Evolutionary conservation across 257 asterid genomes (phyloP), one percentile per base, ranked within the genome.

Genomic region (Marsdenia floribunda): DNA sequence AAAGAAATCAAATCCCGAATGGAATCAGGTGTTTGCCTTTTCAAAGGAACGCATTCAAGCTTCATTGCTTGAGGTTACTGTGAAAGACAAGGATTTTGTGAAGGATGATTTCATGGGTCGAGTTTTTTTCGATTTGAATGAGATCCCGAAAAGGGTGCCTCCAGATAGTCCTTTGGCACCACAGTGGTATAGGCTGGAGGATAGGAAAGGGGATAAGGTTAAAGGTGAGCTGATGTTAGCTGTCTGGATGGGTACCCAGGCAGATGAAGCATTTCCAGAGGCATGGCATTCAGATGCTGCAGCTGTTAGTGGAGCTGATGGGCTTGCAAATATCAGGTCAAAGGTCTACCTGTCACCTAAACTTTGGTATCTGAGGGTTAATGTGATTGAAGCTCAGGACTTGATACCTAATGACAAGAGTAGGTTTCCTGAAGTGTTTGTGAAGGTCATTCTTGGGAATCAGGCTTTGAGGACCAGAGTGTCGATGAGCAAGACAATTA

Each of bases 241-340:
- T 26, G 87, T 85, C 40, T 85, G 89, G 89, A 82, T 82, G 85
- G 89, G 89, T 73, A 85, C 86, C 73, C 89, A 85, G 70, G 87
- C 89, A 2, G 89, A 85, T 35, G 89, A 85, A 83, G 89, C 89
- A 12, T 85, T 85, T 64, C 87, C 89, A 3, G 89, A 85, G 66
- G 87, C 89, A 38, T 85, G 89, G 89, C 89, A 85, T 80, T 82
- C 89, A 0, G 89, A 85, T 71, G 89, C 89, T 46, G 89, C 89
- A 0, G 71, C 89, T 52, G 82, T 83, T 49, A 80, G 84, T 66
- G 88, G 87, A 12, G 74, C 80, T 55, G 88, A 85, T 55, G 87
- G 74, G 63, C 79, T 82, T 24, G 83, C 88, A 38, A 85, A 80
- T 70, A 85, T 85, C 26, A 78, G 88, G 76, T 85, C 88, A 1